Conservation (phyloP, 2,329 filamentous ascomycete genomes). For the Harringtonia lauricola region DNA sequence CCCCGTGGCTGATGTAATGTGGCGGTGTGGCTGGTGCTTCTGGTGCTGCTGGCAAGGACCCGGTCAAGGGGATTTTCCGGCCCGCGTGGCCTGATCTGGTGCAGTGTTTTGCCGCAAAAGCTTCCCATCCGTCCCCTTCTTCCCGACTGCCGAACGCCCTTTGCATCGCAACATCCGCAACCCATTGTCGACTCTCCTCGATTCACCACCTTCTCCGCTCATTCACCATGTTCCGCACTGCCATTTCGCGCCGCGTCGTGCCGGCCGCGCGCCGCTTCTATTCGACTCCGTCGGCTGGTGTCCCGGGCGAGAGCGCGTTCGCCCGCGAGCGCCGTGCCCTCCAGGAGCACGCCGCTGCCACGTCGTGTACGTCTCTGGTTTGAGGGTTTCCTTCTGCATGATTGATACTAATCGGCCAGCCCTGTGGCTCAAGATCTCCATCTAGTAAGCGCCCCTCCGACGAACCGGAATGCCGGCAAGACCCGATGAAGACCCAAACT, state of each 20-base stretch:
- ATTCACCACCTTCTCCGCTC: not conserved
- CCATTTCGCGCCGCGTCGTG: constrained; percentile 8
- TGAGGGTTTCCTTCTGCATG: too few relatives aligned
- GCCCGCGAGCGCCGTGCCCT: constrained; percentile 83
- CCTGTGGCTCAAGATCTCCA: constrained; percentile 89
- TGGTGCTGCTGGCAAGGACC: not conserved
- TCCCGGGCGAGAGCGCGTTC: constrained; percentile 68
- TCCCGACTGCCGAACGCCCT: constrained; percentile 8
- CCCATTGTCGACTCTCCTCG: not conserved
- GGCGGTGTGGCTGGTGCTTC: too few relatives aligned
- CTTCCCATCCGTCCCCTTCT: constrained; percentile 5
- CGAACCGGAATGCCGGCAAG: not conserved
- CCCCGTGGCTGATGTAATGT: too few relatives aligned
- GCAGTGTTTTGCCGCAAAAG: constrained; percentile 9
- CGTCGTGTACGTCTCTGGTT: constrained; percentile 62
- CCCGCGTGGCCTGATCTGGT: constrained; percentile 10
- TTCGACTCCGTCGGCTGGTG: constrained; percentile 8
- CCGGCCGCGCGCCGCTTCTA: constrained; percentile 12
- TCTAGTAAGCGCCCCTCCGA: constrained; percentile 71
- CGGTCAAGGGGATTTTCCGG: constrained; percentile 1
- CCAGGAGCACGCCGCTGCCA: constrained; percentile 78
- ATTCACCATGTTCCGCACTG: constrained; percentile 10
- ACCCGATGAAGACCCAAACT: too few relatives aligned
- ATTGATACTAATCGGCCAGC: constrained; percentile 36
- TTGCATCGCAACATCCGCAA: not conserved